phyloP scores from a whole-genome alignment of 2,329 filamentous ascomycete genomes.

The Sporothrix mexicana region DNA sequence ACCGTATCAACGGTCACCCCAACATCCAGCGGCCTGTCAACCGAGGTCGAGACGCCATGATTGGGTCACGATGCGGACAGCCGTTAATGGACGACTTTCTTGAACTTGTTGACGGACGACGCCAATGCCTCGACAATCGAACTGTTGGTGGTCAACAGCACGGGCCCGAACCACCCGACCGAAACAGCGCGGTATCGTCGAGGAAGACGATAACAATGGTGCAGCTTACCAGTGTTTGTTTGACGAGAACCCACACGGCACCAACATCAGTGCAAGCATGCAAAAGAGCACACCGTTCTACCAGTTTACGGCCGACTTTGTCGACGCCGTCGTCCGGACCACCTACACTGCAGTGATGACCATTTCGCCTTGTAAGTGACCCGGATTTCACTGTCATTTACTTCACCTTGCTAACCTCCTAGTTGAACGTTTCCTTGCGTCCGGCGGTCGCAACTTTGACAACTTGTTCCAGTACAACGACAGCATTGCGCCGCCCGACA shows the following conservation, averaged over 20 bases:
- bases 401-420: not conserved
- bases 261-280: not conserved
- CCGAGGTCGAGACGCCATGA: not conserved
- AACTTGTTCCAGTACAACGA: not conserved
- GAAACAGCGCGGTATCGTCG: constrained; percentile 21
- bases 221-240: constrained; percentile 5
- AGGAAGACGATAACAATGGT: not conserved
- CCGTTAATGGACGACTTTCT: no score
- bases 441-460: not conserved
- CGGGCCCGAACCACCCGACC: not conserved
- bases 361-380: constrained; percentile 9
- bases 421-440: constrained; percentile 10
- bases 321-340: not conserved
- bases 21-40: not conserved
- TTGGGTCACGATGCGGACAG: not conserved
- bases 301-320: constrained; percentile 10
- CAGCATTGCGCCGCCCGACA: not conserved
- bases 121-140: not conserved
- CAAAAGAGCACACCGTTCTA: not conserved
- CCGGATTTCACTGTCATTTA: not conserved
- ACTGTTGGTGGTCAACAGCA: not conserved
- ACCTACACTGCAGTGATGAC: not conserved
- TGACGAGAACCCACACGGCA: not conserved
- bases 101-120: not conserved
- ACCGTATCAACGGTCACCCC: no score